A percentile compares a stretch with the other conserved stretches of the same genome.
Conservation (phyloP, 2,329 filamentous ascomycete genomes). For the Stachybotrys chartarum region DNA sequence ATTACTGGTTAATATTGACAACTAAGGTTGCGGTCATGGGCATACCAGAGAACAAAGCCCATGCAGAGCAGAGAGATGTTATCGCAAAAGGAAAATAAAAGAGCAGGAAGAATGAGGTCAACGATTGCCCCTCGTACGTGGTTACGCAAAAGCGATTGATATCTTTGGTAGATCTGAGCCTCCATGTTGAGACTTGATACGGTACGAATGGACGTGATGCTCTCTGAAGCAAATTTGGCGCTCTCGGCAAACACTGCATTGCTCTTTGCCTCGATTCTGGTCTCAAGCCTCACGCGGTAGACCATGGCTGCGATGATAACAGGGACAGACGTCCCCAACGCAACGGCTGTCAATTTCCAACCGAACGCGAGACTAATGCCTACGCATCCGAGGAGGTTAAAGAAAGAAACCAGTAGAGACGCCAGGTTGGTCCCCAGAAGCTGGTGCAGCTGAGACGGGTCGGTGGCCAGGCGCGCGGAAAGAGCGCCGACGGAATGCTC, state of each 20-base stretch:
- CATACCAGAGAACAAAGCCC: not conserved
- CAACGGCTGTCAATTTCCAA: not conserved
- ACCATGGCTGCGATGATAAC: not conserved
- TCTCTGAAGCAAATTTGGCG: not conserved
- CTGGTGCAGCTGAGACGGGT: not conserved
- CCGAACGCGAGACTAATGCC: not conserved
- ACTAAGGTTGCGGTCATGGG: not conserved
- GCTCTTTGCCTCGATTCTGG: not conserved
- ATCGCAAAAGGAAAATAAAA: not conserved
- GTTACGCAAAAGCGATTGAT: not conserved
- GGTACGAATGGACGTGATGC: not conserved
- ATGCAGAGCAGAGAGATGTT: not conserved
- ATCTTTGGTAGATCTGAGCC: not conserved
- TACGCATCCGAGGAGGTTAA: not conserved
- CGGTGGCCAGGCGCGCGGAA: not conserved
- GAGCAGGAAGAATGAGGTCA: not conserved
- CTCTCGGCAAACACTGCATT: not conserved
- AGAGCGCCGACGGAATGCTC: not conserved
- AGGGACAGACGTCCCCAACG: not conserved
- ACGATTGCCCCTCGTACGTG: not conserved
- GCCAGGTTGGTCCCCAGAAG: not conserved
- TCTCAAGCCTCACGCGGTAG: not conserved
- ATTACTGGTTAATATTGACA: not conserved
- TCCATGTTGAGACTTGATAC: not conserved
- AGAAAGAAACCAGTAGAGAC: not conserved